Percentiles rank a stretch among this genome's conserved stretches.
Evolutionary conservation across 192 early-diverging fungal species (phyloP).

Genomic region (Coemansia sp.): DNA sequence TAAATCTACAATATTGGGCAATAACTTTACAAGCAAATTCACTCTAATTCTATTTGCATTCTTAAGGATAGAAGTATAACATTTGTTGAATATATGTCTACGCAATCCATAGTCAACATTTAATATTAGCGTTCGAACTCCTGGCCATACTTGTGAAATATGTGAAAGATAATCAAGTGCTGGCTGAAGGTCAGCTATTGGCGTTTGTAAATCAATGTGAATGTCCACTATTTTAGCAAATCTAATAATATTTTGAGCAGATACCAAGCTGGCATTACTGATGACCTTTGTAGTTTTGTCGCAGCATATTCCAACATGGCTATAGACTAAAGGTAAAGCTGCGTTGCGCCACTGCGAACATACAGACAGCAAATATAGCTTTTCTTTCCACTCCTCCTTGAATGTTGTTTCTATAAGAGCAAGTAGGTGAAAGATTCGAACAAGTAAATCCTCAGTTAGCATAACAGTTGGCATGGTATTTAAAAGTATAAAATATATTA

Average conservation of each 20-base stretch:
- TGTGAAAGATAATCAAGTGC: background rate
- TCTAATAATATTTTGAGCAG: background rate
- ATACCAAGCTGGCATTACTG: background rate
- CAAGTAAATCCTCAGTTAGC: background rate
- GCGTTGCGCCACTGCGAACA: background rate
- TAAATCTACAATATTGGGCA: background rate
- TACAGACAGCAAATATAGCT: background rate
- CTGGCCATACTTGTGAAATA: background rate
- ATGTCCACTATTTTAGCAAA: background rate
- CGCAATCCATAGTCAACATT: background rate
- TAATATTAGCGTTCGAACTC: background rate
- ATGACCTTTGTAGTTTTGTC: background rate
- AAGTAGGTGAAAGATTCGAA: background rate
- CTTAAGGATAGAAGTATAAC: background rate
- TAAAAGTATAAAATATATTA: background rate
- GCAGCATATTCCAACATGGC: background rate
- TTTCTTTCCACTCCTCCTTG: background rate
- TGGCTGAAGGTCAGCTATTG: background rate
- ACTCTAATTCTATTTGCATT: background rate
- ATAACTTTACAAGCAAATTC: background rate
- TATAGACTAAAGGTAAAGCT: background rate
- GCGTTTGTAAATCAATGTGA: background rate
- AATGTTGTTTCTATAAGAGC: background rate
- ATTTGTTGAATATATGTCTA: background rate
- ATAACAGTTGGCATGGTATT: background rate